A percentile compares a stretch with the other conserved stretches of the same genome.
These are phyloP conservation scores for Thermochaetoides thermophila DNA, from an alignment of 495 filamentous ascomycete species.

Conservation along the genomic window DNA sequence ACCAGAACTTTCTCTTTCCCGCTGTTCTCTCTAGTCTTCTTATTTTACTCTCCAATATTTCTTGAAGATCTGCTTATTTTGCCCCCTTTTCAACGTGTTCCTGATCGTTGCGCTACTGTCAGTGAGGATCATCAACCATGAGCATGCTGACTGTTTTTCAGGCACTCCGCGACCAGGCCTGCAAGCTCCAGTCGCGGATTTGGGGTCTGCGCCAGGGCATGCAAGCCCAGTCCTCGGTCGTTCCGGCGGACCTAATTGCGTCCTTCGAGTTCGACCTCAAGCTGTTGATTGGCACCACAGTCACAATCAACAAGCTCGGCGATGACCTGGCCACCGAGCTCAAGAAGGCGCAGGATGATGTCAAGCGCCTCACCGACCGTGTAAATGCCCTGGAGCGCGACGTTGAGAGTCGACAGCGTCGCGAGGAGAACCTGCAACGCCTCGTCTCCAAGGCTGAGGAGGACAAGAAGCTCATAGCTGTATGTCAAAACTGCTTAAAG, in stretches of 20 bases:
- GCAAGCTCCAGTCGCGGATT: conserved; percentile 5
- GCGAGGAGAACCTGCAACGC: neutral
- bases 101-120: too few relatives aligned
- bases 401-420: neutral
- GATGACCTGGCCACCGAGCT: neutral
- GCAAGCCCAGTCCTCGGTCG: neutral
- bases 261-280: conserved; percentile 6
- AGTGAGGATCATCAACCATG: neutral
- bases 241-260: conserved; percentile 1
- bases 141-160: conserved; percentile 1
- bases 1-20: too few relatives aligned
- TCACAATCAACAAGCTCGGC: conserved; percentile 3
- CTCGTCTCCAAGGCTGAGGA: too few relatives aligned
- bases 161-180: conserved; percentile 2
- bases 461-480: conserved; percentile 7
- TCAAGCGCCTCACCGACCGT: neutral
- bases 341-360: neutral
- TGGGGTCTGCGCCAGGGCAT: conserved; percentile 9
- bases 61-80: neutral
- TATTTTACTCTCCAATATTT: too few relatives aligned
- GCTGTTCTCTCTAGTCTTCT: too few relatives aligned
- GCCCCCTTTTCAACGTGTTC: too few relatives aligned
- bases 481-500: too few relatives aligned
- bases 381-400: neutral
- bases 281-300: conserved; percentile 1